Evolutionary conservation across 257 asterid genomes (phyloP).

Genomic region (Plantago ovata): DNA sequence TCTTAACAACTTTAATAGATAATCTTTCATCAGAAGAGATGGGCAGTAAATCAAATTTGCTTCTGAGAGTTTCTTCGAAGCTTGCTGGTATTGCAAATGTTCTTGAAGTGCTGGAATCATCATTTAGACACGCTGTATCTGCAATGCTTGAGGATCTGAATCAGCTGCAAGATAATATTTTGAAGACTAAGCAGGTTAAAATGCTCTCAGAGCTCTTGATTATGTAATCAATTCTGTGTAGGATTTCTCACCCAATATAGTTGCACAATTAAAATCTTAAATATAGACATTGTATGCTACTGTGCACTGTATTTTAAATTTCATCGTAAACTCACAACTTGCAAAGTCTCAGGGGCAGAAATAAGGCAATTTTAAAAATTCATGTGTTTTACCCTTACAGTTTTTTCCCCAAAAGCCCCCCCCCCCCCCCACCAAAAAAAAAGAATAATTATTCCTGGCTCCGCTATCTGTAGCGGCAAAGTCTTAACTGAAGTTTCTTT

Average conservation of each 20-base stretch:
- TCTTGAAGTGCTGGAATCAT: slow-evolving; percentile 83
- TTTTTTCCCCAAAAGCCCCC: too few relatives aligned
- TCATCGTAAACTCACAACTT: too few relatives aligned
- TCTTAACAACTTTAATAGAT: slow-evolving; percentile 70
- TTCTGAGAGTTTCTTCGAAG: slow-evolving; percentile 71
- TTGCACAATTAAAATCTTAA: too few relatives aligned
- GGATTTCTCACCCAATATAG: background rate
- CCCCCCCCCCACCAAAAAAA: too few relatives aligned
- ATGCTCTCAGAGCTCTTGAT: slow-evolving; percentile 19
- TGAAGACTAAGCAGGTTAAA: slow-evolving; percentile 88
- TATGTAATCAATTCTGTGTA: background rate
- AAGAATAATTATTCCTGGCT: too few relatives aligned
- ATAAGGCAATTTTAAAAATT: too few relatives aligned
- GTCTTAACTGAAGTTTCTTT: too few relatives aligned
- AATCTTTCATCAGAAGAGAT: slow-evolving; percentile 41
- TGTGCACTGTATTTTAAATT: too few relatives aligned
- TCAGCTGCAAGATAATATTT: slow-evolving; percentile 71
- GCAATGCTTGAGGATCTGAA: slow-evolving; percentile 68
- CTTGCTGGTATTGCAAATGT: slow-evolving; percentile 62
- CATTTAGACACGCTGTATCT: slow-evolving; percentile 70
- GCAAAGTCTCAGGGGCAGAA: too few relatives aligned
- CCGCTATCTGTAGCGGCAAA: too few relatives aligned
- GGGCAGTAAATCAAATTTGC: slow-evolving; percentile 40
- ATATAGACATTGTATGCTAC: too few relatives aligned
- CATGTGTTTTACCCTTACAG: too few relatives aligned